Base-by-base conservation (phyloP, 1,284 basidiomycete species). In the Coriolopsis trogii region DNA sequence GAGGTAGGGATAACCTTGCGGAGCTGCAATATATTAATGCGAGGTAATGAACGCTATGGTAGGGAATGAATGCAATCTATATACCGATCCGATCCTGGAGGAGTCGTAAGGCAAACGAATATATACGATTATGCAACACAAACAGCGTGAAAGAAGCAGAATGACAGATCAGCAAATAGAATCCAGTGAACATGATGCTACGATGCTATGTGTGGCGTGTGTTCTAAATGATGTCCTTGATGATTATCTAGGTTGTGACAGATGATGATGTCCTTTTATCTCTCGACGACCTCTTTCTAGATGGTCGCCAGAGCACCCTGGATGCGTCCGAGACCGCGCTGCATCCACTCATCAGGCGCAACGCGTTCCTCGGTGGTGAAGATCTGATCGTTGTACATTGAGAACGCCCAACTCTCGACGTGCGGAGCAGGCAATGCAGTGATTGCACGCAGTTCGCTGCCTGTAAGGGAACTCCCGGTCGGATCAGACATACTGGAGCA, bases 391-490 rank as follows among this genome's bases (percentile, higher is more conserved):
- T 87, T 87, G 60, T 78, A 77, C 30, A 74, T 67, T 30, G 76
- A 75, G 65, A 85, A 87, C 16, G 75, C 79, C 83, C 85, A 86
- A 30, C 69, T 66, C 25, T 72, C 66, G 28, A 80, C 79, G 62
- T 83, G 75, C 15, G 84, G 84, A n/a, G 80, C 71, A 5, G 79
- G 74, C 39, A 75, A 72, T 3, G 81, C 76, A 4, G 79, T 81
- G 49, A 85, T 74, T 6, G 82, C 80, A 23, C 70, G 75, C 38
- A 85, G 71, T 64, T 85, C 85, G 60, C 79, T 79, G 42, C 74
- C 78, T 79, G 41, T 38, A 38, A 18, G 5, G 18, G 18, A 26
- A 16, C n/a, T 33, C 37, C 7, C 13, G 28, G 31, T 39, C 24
- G 21, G 18, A 23, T n/a, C 29, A 5, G 12, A 3, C 10, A 18